phyloP scores from a whole-genome alignment of 495 filamentous ascomycete genomes.

The Amphirosellinia nigrospora region DNA sequence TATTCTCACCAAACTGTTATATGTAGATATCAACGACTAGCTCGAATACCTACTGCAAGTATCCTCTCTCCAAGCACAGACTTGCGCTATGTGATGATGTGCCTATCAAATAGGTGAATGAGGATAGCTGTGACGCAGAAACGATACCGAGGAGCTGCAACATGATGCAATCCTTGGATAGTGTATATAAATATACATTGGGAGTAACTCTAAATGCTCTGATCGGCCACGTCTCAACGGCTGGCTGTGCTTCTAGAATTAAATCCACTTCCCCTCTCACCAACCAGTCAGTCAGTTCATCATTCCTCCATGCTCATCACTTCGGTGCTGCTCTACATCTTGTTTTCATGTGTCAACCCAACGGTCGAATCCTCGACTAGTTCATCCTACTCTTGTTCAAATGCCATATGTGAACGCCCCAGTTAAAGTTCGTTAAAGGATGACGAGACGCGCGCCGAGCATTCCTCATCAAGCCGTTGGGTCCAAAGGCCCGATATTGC shows the following conservation, averaged over 20 bases:
- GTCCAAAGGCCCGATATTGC: not conserved
- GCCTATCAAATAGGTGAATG: too few relatives aligned
- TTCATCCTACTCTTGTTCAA: not conserved
- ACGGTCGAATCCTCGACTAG: not conserved
- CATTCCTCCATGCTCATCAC: not conserved
- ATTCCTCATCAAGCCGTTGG: slow-evolving; percentile 2
- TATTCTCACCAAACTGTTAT: not conserved
- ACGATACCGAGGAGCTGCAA: not conserved
- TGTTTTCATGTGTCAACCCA: not conserved
- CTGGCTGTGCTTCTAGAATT: not conserved
- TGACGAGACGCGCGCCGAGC: not conserved
- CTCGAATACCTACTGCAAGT: too few relatives aligned
- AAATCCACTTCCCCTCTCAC: not conserved
- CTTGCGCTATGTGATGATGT: not conserved
- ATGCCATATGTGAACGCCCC: too few relatives aligned
- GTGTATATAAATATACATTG: slow-evolving; percentile 11
- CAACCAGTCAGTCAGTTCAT: not conserved
- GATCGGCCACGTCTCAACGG: not conserved
- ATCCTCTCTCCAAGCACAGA: not conserved
- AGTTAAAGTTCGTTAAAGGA: not conserved
- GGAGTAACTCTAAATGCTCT: not conserved
- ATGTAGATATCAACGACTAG: too few relatives aligned
- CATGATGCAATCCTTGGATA: slow-evolving; percentile 6
- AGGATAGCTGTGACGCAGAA: not conserved
- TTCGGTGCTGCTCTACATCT: not conserved